Evolutionary conservation across 2,329 filamentous ascomycete genomes (phyloP).

Genomic region (Exophiala aquamarina): DNA sequence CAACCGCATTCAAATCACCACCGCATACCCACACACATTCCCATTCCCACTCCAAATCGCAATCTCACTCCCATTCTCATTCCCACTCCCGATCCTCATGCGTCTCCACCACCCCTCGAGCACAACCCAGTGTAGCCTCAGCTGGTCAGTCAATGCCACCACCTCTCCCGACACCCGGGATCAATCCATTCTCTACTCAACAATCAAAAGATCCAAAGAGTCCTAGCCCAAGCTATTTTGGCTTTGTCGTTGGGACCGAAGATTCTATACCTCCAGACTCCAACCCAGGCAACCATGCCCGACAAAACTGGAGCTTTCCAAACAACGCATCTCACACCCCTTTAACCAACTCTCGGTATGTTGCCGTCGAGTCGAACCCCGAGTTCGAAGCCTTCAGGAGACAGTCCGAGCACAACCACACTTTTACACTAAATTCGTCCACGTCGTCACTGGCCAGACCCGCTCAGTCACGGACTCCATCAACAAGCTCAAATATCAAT

Average conservation of each 20-base stretch:
- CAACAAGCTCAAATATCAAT: constrained; percentile 4
- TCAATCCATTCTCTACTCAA: constrained; percentile 47
- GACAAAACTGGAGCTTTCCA: constrained; percentile 73
- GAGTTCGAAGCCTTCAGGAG: constrained; percentile 79
- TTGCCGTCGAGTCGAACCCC: constrained; percentile 72
- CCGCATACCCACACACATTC: constrained; percentile 25
- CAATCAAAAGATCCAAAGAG: constrained; percentile 30
- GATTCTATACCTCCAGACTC: constrained; percentile 63
- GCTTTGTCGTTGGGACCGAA: constrained; percentile 64
- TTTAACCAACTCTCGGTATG: constrained; percentile 65
- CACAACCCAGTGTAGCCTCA: constrained; percentile 54
- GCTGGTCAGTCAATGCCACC: constrained; percentile 58
- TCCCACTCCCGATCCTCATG: constrained; percentile 28
- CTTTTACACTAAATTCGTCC: constrained; percentile 17
- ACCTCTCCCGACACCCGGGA: constrained; percentile 41
- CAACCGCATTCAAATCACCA: constrained; percentile 27
- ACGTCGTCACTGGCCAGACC: constrained; percentile 10
- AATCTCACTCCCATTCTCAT: constrained; percentile 26
- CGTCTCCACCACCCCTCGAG: constrained; percentile 50
- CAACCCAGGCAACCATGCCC: constrained; percentile 56
- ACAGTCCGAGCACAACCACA: constrained; percentile 58
- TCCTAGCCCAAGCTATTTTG: constrained; percentile 83
- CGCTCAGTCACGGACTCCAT: constrained; percentile 18
- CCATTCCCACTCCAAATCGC: constrained; percentile 22
- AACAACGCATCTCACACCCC: constrained; percentile 67